Evolutionary conservation across 2,329 filamentous ascomycete genomes (phyloP).

Genomic region (Pseudofabraea citricarpa): DNA sequence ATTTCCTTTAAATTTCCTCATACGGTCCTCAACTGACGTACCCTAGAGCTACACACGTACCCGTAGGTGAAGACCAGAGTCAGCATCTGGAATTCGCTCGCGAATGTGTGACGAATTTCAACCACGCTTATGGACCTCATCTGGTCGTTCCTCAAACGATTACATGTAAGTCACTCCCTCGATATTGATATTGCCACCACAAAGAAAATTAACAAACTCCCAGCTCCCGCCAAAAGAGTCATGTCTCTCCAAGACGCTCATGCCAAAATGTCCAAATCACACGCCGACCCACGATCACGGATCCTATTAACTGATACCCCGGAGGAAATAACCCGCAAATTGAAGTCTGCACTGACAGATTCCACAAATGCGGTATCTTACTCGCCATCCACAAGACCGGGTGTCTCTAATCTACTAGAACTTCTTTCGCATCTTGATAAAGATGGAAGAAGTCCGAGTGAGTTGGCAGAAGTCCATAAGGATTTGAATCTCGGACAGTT

Average conservation of each 20-base stretch:
- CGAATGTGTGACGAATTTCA: conserved; percentile 83
- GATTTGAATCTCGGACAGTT: conserved; percentile 49
- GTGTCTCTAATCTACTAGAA: conserved; percentile 81
- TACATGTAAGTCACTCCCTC: conserved; percentile 48
- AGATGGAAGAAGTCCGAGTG: conserved; percentile 31
- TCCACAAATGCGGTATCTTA: conserved; percentile 63
- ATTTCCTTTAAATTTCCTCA: background rate
- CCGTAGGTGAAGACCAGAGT: conserved; percentile 90
- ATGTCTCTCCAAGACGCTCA: conserved; percentile 81
- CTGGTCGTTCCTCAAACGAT: conserved; percentile 66
- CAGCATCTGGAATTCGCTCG: conserved; percentile 94
- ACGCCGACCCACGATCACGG: conserved; percentile 63
- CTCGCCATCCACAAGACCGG: conserved; percentile 64
- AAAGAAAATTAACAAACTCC: conserved; percentile 7
- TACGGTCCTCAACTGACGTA: conserved; percentile 5
- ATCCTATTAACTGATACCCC: conserved; percentile 76
- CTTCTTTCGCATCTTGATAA: conserved; percentile 68
- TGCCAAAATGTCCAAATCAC: conserved; percentile 93
- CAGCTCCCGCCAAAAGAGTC: conserved; percentile 65
- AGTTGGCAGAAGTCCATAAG: conserved; percentile 35
- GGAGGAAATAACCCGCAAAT: conserved; percentile 60
- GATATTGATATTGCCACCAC: background rate
- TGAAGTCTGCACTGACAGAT: conserved; percentile 75
- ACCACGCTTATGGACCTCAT: conserved; percentile 62
- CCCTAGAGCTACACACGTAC: conserved; percentile 79